Base-by-base conservation (phyloP, 2,329 filamentous ascomycete genomes). In the Alternaria viburni region DNA sequence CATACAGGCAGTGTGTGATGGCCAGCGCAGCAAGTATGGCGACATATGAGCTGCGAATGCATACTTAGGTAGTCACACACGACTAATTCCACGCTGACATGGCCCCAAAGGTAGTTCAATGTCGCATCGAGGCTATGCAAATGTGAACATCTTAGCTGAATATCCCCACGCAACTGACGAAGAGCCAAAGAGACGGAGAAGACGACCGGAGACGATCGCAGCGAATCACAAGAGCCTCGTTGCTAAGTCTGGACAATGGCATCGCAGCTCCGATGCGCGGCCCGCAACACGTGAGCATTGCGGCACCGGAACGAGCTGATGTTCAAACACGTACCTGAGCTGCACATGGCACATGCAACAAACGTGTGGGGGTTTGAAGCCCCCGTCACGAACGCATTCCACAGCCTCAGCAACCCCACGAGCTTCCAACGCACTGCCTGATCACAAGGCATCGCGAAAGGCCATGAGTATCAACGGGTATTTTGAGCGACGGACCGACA, bases 381-480 rank as follows among this genome's bases (percentile, higher is more conserved):
- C 17, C 19, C n/a, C 12, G 44, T 32, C 44, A 57, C 64, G 30
- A 56, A 60, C 55, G 52, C 52, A n/a, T 13, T 55, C 60, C 49
- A 62, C 43, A 59, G 26, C 57, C 12, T 13, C 36, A 56, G 11
- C 12, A 17, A 46, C 30, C 50, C 62, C 57, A 64, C 66, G 58
- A 51, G 50, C 43, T 25, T 19, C 63, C 64, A 70, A 69, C 65
- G 63, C 19, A 75, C 74, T 17, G 70, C 61, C 78, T 77, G 47
- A 76, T 73, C 66, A 73, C 76, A 56, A 83, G 81, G 32, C 57
- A 62, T 52, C 12, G 13, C 57, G 49, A 57, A 47, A 45, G 50
- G 50, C 58, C 61, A 68, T 54, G 26, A 59, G 26, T 23, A 30
- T 36, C 21, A 21, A 36, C 15, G 44, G 43, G 15, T 13, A 13